Evolutionary conservation across 2,329 filamentous ascomycete genomes (phyloP).

Genomic region (Pseudopyrenochaeta lycopersici): DNA sequence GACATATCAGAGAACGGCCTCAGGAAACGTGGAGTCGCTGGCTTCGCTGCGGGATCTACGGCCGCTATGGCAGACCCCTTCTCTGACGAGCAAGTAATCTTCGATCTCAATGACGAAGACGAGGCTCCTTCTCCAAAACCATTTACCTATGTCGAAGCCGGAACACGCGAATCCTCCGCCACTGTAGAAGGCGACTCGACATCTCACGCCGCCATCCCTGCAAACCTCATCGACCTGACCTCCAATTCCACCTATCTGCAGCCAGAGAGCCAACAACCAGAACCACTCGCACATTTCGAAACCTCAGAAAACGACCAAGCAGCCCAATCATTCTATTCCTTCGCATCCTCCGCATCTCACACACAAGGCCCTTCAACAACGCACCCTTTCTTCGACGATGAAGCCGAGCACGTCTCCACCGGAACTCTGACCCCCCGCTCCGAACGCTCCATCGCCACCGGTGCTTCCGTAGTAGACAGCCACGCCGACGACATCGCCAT

Average conservation of each 20-base stretch:
- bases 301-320: slow-evolving; percentile 24
- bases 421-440: slow-evolving; percentile 51
- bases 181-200: slow-evolving; percentile 32
- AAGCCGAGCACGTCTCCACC: slow-evolving; percentile 41
- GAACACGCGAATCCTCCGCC: slow-evolving; percentile 39
- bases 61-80: slow-evolving; percentile 54
- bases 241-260: slow-evolving; percentile 28
- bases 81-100: slow-evolving; percentile 53
- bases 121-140: slow-evolving; percentile 41
- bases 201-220: slow-evolving; percentile 16
- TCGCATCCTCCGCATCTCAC: slow-evolving; percentile 35
- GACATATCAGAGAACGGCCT: slow-evolving; percentile 26
- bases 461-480: slow-evolving; percentile 39
- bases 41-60: slow-evolving; percentile 52
- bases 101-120: slow-evolving; percentile 49
- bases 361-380: slow-evolving; percentile 5
- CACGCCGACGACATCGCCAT: slow-evolving; percentile 47
- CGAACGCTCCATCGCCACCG: slow-evolving; percentile 38
- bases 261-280: slow-evolving; percentile 20
- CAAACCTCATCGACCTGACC: slow-evolving; percentile 44
- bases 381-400: slow-evolving; percentile 21
- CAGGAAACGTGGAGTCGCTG: slow-evolving; percentile 43
- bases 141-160: slow-evolving; percentile 33
- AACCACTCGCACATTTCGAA: slow-evolving; percentile 19
- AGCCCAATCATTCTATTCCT: slow-evolving; percentile 50